A percentile compares a stretch with the other conserved stretches of the same genome.
phyloP scores from a whole-genome alignment of 2,329 filamentous ascomycete species.

The Neonectria punicea region DNA sequence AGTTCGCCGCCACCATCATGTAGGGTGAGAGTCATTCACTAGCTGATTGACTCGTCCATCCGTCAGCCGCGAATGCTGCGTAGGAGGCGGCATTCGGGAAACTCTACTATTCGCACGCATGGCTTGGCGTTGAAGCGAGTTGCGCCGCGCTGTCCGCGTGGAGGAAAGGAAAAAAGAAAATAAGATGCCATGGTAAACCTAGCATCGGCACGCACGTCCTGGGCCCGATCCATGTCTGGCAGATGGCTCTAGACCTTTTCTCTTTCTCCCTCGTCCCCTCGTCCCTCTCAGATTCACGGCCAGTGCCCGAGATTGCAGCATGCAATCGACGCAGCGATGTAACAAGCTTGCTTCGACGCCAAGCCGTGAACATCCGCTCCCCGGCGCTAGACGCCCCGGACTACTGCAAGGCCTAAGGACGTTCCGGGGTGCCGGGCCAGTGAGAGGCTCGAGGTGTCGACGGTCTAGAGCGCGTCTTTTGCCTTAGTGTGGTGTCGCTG shows the following conservation, averaged over 20 bases:
- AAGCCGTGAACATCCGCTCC: not conserved
- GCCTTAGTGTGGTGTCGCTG: not conserved
- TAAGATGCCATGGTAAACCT: no score
- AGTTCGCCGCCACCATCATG: not conserved
- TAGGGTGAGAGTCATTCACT: no score
- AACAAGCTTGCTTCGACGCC: not conserved
- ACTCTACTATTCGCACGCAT: no score
- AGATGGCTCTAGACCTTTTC: not conserved
- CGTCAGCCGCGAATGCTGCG: no score
- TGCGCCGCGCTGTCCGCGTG: not conserved
- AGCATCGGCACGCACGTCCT: not conserved
- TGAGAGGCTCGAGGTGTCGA: not conserved
- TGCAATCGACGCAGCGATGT: not conserved
- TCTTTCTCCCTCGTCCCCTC: no score
- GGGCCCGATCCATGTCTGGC: no score
- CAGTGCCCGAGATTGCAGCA: slow-evolving; percentile 2
- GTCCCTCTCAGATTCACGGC: not conserved
- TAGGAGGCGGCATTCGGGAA: no score
- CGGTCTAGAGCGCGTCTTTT: not conserved
- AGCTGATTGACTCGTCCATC: no score
- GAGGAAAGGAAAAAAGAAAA: slow-evolving; percentile 10
- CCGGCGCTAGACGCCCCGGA: not conserved
- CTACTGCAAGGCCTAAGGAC: not conserved
- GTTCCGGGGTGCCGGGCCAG: not conserved
- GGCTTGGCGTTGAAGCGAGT: not conserved